Evolutionary conservation across 2,329 filamentous ascomycete species (phyloP), one percentile per base, ranked within the genome.

Genomic region (Colletotrichum ledebouriae): DNA sequence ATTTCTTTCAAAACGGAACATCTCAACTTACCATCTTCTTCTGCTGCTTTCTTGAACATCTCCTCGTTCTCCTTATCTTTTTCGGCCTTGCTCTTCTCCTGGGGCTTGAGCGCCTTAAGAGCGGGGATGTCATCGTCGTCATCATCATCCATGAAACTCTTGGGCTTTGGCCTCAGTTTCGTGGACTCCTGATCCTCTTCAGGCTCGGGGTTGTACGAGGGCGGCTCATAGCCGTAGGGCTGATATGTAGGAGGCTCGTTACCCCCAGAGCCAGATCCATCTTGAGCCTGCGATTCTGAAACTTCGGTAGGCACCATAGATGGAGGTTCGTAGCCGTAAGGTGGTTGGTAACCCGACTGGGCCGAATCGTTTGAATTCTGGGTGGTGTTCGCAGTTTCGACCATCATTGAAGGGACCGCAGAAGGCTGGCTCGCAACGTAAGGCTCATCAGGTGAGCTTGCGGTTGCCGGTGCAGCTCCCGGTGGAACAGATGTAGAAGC

Each of bases 51-150:
- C 63, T 90, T 88, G 83, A 98, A 93, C 77, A 94, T 90, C 74
- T 97, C 94, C 65, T 94, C 91, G 55, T 94, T 94, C 77, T 94
- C 92, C 25, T 88, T 86, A 74, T 97, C 93, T 74, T 89, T 90
- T 12, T 92, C 90, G 44, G 86, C 81, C 76, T 91, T 90, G 2
- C 80, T 86, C 77, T 92, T 91, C 33, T 83, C 86, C 71, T 83
- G 81, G 2, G 87, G 82, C 49, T 85, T 86, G 13, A 72, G 59
- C 10, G 71, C 68, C 47, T 77, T 82, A 49, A 81, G 71, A 6
- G 82, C 81, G 37, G 88, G 82, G 49, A 92, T 85, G 67, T 92
- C 88, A 71, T 91, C 89, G 25, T 93, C 92, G 12, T 94, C 91
- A 33, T 95, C 92, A 71, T 95, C 91, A 74, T 95, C 91, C 86